These are phyloP conservation scores for Annulohypoxylon nitens DNA, from an alignment of 495 filamentous ascomycete species.

Conservation along the genomic window DNA sequence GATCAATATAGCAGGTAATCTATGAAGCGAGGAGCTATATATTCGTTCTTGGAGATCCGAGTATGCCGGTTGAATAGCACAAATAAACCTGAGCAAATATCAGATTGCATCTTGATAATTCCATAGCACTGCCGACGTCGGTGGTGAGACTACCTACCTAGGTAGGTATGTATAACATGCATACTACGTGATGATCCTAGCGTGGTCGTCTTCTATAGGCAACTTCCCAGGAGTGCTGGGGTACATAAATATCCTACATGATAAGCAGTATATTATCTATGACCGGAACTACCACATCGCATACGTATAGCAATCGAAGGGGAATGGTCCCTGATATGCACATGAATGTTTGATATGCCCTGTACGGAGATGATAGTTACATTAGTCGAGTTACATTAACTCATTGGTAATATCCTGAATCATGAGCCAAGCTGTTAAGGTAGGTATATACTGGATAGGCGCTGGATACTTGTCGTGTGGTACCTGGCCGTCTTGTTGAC, in stretches of 20 bases:
- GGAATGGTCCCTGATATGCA: background rate
- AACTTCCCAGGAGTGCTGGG: background rate
- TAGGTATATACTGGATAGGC: background rate
- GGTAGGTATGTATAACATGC: background rate
- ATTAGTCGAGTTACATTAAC: background rate
- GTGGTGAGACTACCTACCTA: background rate
- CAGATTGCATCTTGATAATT: background rate
- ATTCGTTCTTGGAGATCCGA: background rate
- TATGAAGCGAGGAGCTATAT: background rate
- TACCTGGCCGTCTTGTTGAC: background rate
- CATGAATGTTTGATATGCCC: background rate
- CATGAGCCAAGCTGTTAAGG: background rate
- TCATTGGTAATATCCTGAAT: background rate
- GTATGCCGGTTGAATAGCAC: constrained; percentile 26
- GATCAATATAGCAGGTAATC: background rate
- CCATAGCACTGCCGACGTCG: background rate
- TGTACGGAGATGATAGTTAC: background rate
- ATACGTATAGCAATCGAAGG: background rate
- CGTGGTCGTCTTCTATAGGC: background rate
- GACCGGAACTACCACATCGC: background rate
- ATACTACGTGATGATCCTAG: background rate
- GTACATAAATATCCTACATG: background rate
- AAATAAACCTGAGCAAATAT: background rate
- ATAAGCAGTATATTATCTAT: background rate
- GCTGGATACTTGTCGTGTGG: background rate